phyloP scores from a whole-genome alignment of 371 early-diverging fungal genomes.

The Basidiobolus meristosporus region DNA sequence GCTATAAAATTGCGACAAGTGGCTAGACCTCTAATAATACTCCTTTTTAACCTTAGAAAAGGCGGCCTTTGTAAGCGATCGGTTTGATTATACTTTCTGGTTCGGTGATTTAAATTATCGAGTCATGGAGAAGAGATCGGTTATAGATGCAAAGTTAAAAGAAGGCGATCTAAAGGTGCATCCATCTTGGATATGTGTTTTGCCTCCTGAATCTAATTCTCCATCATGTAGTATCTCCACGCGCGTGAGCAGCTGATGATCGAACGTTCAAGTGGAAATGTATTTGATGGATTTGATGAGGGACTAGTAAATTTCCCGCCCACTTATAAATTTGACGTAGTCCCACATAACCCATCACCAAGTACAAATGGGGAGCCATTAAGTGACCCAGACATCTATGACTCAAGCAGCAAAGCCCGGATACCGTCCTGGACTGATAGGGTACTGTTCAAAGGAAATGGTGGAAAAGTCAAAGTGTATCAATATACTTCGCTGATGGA shows the following conservation, averaged over 20 bases:
- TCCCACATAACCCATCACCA: constrained; percentile 7
- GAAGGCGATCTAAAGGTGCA: too few relatives aligned
- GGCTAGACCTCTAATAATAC: too few relatives aligned
- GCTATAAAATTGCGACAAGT: too few relatives aligned
- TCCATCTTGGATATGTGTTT: too few relatives aligned
- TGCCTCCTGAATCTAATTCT: too few relatives aligned
- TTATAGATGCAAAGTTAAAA: too few relatives aligned
- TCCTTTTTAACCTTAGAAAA: too few relatives aligned
- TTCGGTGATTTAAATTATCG: constrained; percentile 92
- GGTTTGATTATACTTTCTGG: constrained; percentile 66
- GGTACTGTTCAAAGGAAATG: constrained; percentile 25
- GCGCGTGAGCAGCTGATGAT: constrained; percentile 39
- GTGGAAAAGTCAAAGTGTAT: too few relatives aligned
- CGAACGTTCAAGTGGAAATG: constrained; percentile 6
- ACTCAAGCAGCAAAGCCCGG: constrained; percentile 60
- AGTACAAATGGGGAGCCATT: too few relatives aligned
- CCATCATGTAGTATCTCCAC: constrained; percentile 19
- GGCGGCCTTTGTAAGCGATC: constrained; percentile 7
- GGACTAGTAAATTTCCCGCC: constrained; percentile 60
- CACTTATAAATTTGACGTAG: constrained; percentile 89
- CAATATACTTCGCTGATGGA: constrained; percentile 12
- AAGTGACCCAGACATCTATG: constrained; percentile 14
- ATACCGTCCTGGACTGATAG: constrained; percentile 86
- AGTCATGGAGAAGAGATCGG: constrained; percentile 16
- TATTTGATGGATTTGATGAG: constrained; percentile 69